These are phyloP conservation scores for Neurospora hispaniola DNA, from an alignment of 495 filamentous ascomycete species.

Conservation along the genomic window DNA sequence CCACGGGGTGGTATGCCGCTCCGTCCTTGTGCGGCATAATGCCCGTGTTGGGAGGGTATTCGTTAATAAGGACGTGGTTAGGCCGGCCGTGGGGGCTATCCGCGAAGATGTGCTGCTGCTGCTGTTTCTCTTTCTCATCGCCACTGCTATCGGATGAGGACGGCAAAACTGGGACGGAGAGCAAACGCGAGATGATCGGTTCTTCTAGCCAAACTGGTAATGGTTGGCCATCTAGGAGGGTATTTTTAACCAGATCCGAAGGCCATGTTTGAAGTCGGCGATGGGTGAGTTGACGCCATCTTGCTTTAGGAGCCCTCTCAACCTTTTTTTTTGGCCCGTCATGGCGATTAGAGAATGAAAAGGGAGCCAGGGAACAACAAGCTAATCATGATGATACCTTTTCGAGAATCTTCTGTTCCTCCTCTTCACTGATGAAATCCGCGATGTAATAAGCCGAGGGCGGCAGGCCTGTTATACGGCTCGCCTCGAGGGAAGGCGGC, in stretches of 20 bases:
- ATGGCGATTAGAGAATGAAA: conserved; percentile 8
- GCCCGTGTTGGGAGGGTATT: conserved; percentile 78
- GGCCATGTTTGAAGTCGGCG: conserved; percentile 89
- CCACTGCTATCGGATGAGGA: conserved; percentile 1
- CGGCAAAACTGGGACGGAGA: conserved; percentile 31
- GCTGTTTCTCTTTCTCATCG: conserved; percentile 3
- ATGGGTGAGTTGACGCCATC: conserved; percentile 76
- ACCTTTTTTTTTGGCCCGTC: conserved; percentile 24
- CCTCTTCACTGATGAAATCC: conserved; percentile 68
- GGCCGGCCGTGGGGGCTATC: conserved; percentile 61
- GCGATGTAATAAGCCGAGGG: conserved; percentile 73
- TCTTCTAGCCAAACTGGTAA: conserved; percentile 67
- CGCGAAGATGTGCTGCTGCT: conserved; percentile 45
- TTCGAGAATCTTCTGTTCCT: conserved; percentile 59
- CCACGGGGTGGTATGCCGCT: conserved; percentile 70
- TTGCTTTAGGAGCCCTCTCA: conserved; percentile 53
- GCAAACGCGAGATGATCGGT: conserved; percentile 61
- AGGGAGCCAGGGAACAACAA: background rate
- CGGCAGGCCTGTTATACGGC: conserved; percentile 49
- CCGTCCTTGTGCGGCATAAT: conserved; percentile 98
- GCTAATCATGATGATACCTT: conserved; percentile 40
- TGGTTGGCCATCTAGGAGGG: conserved; percentile 55
- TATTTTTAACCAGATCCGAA: conserved; percentile 61
- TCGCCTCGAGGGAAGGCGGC: conserved; percentile 37
- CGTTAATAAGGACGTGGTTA: conserved; percentile 91